Conservation (phyloP, 352 stramenopile species). For the Phytopythium aichiense region DNA sequence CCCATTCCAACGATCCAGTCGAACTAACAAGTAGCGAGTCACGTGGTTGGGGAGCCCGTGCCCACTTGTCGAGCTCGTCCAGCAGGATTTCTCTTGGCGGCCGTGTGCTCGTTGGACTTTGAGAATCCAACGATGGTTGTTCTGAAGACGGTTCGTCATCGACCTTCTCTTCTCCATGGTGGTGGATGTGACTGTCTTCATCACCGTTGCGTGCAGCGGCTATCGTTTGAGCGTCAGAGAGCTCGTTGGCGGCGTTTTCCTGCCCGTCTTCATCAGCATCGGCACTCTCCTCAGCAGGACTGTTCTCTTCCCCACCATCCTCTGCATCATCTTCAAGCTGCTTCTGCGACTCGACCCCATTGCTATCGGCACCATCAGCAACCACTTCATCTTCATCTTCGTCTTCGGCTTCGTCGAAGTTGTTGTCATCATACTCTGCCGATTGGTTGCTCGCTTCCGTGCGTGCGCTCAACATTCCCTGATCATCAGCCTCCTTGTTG, state of each 20-base stretch:
- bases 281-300: background rate
- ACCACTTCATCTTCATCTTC: background rate
- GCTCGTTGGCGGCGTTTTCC: background rate
- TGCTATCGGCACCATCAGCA: background rate
- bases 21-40: background rate
- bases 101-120: background rate
- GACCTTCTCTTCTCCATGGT: background rate
- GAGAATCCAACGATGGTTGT: background rate
- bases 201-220: background rate
- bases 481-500: background rate
- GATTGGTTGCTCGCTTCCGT: constrained; percentile 9
- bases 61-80: constrained; percentile 7
- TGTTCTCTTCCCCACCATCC: background rate
- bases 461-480: background rate
- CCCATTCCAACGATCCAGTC: constrained; percentile 1
- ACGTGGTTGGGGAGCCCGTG: background rate
- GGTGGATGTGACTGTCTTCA: background rate
- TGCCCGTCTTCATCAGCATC: background rate
- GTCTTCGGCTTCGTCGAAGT: constrained; percentile 13
- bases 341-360: background rate
- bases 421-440: constrained; percentile 11
- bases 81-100: background rate
- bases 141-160: background rate
- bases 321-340: background rate
- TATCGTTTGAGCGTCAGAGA: background rate